A percentile compares a stretch with the other conserved stretches of the same genome.
These are phyloP conservation scores for Aquilaria agallochum DNA, from an alignment of 441 rosid species.

Conservation along the genomic window DNA sequence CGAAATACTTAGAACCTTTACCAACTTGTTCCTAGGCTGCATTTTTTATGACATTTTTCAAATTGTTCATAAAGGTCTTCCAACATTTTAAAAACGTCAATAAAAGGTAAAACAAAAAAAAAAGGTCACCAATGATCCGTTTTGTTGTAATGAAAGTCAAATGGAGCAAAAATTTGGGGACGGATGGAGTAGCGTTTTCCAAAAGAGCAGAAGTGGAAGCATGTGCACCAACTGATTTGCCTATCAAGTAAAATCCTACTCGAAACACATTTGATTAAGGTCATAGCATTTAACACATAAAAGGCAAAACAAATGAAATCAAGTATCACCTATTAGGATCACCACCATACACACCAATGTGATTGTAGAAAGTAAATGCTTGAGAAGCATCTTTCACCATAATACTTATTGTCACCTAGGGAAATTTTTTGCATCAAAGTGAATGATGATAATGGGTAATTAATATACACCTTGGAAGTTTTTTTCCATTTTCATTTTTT, in stretches of 20 bases:
- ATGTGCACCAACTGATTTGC: conserved; percentile 98
- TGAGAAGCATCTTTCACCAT: conserved; percentile 78
- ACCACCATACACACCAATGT: conserved; percentile 79
- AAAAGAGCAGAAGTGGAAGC: conserved; percentile 81
- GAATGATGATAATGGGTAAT: neutral
- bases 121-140: no score
- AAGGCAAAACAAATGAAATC: neutral
- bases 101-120: no score
- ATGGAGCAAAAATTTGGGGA: no score
- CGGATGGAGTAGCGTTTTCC: conserved; percentile 55
- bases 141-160: no score
- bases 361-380: conserved; percentile 83
- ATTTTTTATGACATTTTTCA: no score
- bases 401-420: conserved; percentile 94
- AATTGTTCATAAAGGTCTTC: no score
- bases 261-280: conserved; percentile 17
- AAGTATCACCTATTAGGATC: conserved; percentile 68
- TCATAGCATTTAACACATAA: conserved; percentile 10
- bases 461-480: neutral
- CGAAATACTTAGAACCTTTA: no score
- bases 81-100: no score
- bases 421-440: conserved; percentile 69
- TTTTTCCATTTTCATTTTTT: neutral
- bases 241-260: conserved; percentile 84
- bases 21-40: no score